Evolutionary conservation across 2,329 filamentous ascomycete genomes (phyloP).

Genomic region (Xylariaceae sp.): DNA sequence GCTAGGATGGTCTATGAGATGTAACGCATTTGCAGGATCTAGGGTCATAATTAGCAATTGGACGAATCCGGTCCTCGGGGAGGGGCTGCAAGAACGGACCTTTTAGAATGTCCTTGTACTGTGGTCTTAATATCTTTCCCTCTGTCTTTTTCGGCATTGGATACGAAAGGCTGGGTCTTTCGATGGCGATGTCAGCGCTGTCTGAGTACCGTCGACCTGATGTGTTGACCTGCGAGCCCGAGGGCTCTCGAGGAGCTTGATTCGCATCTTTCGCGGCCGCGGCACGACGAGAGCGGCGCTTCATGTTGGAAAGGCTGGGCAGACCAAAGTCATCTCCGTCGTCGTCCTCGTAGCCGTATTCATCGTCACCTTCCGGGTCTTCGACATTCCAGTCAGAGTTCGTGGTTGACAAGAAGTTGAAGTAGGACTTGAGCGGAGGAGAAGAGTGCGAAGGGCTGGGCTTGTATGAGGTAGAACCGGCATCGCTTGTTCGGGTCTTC

Average conservation of each 20-base stretch:
- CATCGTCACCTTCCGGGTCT: constrained; percentile 62
- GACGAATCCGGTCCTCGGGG: neutral
- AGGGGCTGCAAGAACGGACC: constrained; percentile 39
- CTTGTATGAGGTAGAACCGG: constrained; percentile 54
- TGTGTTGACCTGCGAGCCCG: constrained; percentile 39
- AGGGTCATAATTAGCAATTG: constrained; percentile 6
- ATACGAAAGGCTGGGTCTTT: constrained; percentile 78
- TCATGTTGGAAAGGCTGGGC: constrained; percentile 88
- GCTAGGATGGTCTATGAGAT: constrained; percentile 86
- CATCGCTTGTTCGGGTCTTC: constrained; percentile 53
- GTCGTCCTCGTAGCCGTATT: constrained; percentile 78
- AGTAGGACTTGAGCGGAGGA: constrained; percentile 71
- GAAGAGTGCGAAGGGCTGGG: constrained; percentile 54
- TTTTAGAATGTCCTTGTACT: constrained; percentile 93
- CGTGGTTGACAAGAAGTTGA: constrained; percentile 75
- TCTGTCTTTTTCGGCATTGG: constrained; percentile 86
- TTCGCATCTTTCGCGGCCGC: constrained; percentile 42
- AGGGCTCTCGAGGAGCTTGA: constrained; percentile 28
- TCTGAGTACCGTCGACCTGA: constrained; percentile 66
- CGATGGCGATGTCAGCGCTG: constrained; percentile 91
- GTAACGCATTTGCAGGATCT: constrained; percentile 88
- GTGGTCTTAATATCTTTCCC: constrained; percentile 91
- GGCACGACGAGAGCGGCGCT: constrained; percentile 62
- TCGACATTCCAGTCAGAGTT: constrained; percentile 80
- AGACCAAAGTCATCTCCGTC: constrained; percentile 95